Evolutionary conservation across 2,329 filamentous ascomycete genomes (phyloP).

Genomic region (Claviceps digitariae): DNA sequence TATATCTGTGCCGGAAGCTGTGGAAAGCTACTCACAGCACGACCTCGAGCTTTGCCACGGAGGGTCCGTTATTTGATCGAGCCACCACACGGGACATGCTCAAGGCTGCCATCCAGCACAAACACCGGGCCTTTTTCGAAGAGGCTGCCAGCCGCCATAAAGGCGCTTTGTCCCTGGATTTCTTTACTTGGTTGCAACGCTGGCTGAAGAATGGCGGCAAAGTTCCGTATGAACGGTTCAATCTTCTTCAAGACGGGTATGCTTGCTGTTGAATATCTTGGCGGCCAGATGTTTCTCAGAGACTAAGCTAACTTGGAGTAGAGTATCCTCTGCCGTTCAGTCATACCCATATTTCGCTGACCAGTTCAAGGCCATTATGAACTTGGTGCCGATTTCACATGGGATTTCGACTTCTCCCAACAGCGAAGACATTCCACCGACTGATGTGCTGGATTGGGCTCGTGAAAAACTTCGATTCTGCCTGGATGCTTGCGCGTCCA

Average conservation of each 20-base stretch:
- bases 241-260: slow-evolving; percentile 1
- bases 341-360: slow-evolving; percentile 3
- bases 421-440: not conserved
- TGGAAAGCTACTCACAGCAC: not conserved
- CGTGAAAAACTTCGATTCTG: slow-evolving; percentile 1
- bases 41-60: not conserved
- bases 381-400: slow-evolving; percentile 3
- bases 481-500: not conserved
- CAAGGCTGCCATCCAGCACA: slow-evolving; percentile 3
- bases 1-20: slow-evolving; percentile 1
- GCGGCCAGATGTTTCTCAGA: not conserved
- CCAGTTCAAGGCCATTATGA: slow-evolving; percentile 1
- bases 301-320: slow-evolving; percentile 2
- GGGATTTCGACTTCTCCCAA: not conserved
- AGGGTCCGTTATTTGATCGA: not conserved
- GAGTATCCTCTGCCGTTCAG: slow-evolving; percentile 3
- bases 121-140: slow-evolving; percentile 4
- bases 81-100: slow-evolving; percentile 4
- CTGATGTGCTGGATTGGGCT: slow-evolving; percentile 7
- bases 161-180: not conserved
- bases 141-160: not conserved
- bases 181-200: slow-evolving; percentile 7
- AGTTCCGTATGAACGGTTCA: slow-evolving; percentile 1
- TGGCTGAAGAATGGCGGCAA: slow-evolving; percentile 2
- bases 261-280: not conserved